Evolutionary conservation across 139 green algal genomes (phyloP), one percentile per base, ranked within the genome.

Genomic region (Chlorella sorokiniana): DNA sequence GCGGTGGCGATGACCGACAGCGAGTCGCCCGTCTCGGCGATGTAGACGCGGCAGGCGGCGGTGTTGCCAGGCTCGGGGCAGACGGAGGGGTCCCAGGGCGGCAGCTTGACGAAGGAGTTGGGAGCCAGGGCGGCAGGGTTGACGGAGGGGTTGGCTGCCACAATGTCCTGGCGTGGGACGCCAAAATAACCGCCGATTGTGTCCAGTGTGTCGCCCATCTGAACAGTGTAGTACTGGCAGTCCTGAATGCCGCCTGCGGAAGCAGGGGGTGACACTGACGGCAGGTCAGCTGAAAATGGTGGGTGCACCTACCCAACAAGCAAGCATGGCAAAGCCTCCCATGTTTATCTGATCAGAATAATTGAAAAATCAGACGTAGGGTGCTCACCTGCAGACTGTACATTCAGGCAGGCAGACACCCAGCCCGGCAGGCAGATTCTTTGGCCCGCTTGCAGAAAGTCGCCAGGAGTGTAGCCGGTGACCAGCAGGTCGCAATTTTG

Each of bases 151-250:
- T 79, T 79, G 73, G 35, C 73, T 6, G 18, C 52, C 73, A 52
- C 73, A 5, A 87, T 23, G 6, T 79, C 56, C 10, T 76, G 33
- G 18, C 37, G 64, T 27, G 41, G 70, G 31, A 87, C 78, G 44
- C 27, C 44, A 33, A 87, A 81, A n/a, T 35, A 67, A 33, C 48
- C 33, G 42, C 37, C 78, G 31, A 87, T 80, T 35, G 67, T 76
- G 11, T 81, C 56, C 33, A 87, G 44, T 18, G 70, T 85, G 37
- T 87, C 83, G 41, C 83, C 83, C 31, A 31, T 29, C 48, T 87
- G 83, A 25, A 85, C 78, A 16, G 69, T 77, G 69, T 85, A 87
- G 29, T 69, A 62, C 69, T 85, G 77, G 78, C 83, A 87, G 8
- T 72, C 33, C 29, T 67, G 33, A 18, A 69, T 41, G 81, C 70